Conservation (phyloP, 2,329 filamentous ascomycete species). For the Paraphoma chrysanthemicola region DNA sequence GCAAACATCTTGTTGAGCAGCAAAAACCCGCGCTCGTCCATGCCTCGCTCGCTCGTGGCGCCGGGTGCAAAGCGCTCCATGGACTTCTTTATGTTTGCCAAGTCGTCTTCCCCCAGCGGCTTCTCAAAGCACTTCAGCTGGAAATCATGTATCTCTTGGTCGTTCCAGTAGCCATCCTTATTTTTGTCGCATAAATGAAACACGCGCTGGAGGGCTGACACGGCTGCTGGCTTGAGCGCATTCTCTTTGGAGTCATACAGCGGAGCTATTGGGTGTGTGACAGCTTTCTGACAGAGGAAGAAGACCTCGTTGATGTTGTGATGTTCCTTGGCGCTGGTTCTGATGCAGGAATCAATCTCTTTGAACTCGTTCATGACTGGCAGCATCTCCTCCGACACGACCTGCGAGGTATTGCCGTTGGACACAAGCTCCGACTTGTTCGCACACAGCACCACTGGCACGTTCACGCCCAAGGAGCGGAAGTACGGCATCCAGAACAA, state of each 20-base stretch:
- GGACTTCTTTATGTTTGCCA: slow-evolving; percentile 89
- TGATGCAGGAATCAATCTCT: slow-evolving; percentile 97
- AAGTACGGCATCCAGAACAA: slow-evolving; percentile 99
- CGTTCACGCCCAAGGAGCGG: slow-evolving; percentile 95
- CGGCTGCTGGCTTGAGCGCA: slow-evolving; percentile 84
- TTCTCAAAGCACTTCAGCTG: slow-evolving; percentile 93
- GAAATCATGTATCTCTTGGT: slow-evolving; percentile 89
- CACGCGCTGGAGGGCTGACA: slow-evolving; percentile 84
- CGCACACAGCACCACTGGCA: slow-evolving; percentile 93
- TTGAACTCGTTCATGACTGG: slow-evolving; percentile 99
- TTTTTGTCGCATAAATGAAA: slow-evolving; percentile 98
- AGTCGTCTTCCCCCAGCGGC: slow-evolving; percentile 77
- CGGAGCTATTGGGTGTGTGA: slow-evolving; percentile 95
- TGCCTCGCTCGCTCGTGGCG: slow-evolving; percentile 67
- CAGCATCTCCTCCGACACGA: slow-evolving; percentile 96
- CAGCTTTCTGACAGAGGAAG: slow-evolving; percentile 97
- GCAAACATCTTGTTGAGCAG: slow-evolving; percentile 95
- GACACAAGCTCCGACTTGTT: slow-evolving; percentile 93
- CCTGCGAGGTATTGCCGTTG: slow-evolving; percentile 78
- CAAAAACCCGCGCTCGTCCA: slow-evolving; percentile 84
- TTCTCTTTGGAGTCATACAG: slow-evolving; percentile 94
- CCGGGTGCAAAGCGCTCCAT: slow-evolving; percentile 73
- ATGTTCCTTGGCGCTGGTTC: slow-evolving; percentile 89
- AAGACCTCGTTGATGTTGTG: slow-evolving; percentile 94
- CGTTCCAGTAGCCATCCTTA: slow-evolving; percentile 90